These are phyloP conservation scores for Cryptosporidium viatorum DNA, from an alignment of 169 alveolate species.

Conservation along the genomic window DNA sequence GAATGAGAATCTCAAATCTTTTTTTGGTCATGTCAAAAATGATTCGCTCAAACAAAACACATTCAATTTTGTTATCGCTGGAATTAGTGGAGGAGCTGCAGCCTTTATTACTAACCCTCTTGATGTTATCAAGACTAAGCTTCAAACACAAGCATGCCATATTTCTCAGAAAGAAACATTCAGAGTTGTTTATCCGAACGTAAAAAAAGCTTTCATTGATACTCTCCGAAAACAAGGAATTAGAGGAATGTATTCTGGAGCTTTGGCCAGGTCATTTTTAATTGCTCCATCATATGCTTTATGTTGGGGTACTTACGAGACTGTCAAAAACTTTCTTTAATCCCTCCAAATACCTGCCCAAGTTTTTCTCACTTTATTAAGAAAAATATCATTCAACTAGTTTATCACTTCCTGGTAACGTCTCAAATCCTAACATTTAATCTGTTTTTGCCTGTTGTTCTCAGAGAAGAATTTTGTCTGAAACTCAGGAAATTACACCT, in stretches of 20 bases:
- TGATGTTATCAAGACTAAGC: slow-evolving; percentile 95
- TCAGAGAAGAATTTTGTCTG: background rate
- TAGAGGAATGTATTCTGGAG: slow-evolving; percentile 92
- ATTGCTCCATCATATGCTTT: slow-evolving; percentile 95
- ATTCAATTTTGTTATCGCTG: slow-evolving; percentile 88
- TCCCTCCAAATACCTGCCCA: background rate
- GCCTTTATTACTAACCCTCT: slow-evolving; percentile 95
- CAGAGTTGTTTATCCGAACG: slow-evolving; percentile 50
- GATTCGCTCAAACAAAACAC: slow-evolving; percentile 58
- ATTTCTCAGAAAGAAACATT: slow-evolving; percentile 12
- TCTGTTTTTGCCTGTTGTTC: background rate
- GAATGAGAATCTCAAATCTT: slow-evolving; percentile 91
- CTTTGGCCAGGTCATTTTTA: slow-evolving; percentile 88
- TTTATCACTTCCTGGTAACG: background rate
- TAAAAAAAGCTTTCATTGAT: slow-evolving; percentile 79
- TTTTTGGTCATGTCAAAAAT: slow-evolving; percentile 73
- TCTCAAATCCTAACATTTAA: background rate
- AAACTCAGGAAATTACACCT: background rate
- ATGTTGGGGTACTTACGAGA: slow-evolving; percentile 95
- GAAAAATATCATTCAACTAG: background rate
- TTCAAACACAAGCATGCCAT: slow-evolving; percentile 91
- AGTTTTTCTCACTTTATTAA: background rate
- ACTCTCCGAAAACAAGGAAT: slow-evolving; percentile 87
- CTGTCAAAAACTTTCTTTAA: slow-evolving; percentile 82
- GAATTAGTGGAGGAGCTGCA: slow-evolving; percentile 96